Evolutionary conservation across 1,139 yeast genomes (phyloP).

Genomic region (Candida frijolesensis): DNA sequence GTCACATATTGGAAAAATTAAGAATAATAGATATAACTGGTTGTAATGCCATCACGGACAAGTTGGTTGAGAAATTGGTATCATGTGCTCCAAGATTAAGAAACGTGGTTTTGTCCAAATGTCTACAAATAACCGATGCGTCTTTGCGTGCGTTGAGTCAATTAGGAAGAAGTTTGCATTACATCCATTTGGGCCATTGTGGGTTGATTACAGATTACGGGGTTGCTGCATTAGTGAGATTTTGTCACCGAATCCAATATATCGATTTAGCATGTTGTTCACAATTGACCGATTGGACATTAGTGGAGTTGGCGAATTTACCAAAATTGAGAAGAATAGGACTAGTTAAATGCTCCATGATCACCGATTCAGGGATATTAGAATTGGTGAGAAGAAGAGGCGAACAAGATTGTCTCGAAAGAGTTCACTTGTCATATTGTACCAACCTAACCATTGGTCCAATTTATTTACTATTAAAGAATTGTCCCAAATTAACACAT

Average conservation of each 20-base stretch:
- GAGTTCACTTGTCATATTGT: conserved; percentile 93
- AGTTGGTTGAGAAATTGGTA: conserved; percentile 72
- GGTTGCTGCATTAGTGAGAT: conserved; percentile 70
- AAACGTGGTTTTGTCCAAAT: conserved; percentile 86
- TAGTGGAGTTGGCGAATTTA: conserved; percentile 73
- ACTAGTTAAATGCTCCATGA: conserved; percentile 84
- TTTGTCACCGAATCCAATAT: conserved; percentile 85
- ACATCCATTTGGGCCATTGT: conserved; percentile 94
- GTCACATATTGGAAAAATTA: conserved; percentile 49
- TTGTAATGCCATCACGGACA: conserved; percentile 81
- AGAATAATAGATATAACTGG: conserved; percentile 86
- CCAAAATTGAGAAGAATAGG: conserved; percentile 91
- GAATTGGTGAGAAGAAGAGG: conserved; percentile 78
- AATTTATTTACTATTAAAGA: conserved; percentile 69
- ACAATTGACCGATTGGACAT: conserved; percentile 83
- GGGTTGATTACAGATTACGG: conserved; percentile 88
- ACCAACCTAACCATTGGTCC: conserved; percentile 74
- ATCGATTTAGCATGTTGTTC: conserved; percentile 95
- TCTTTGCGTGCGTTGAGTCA: conserved; percentile 71
- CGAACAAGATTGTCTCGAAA: conserved; percentile 74
- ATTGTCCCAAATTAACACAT: conserved; percentile 87
- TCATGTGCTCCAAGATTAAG: conserved; percentile 80
- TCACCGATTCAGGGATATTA: conserved; percentile 83
- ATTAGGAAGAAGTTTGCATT: conserved; percentile 82
- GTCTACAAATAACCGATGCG: conserved; percentile 84